Evolutionary conservation across 2,329 filamentous ascomycete genomes (phyloP), one percentile per base, ranked within the genome.

Genomic region (Fusarium falciforme): DNA sequence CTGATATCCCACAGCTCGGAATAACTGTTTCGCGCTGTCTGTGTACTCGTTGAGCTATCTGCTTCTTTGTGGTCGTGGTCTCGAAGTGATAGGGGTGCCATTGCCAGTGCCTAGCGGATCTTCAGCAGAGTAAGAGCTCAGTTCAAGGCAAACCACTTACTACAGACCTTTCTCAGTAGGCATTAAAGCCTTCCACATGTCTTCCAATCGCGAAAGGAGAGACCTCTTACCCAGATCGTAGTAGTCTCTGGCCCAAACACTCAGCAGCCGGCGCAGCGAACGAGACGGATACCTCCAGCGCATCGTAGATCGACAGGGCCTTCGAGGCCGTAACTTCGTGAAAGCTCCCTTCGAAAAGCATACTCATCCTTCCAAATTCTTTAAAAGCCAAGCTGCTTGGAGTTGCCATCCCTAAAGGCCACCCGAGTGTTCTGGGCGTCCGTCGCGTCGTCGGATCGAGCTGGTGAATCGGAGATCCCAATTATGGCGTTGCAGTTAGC

Each of bases 161-260:
- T 6, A 9, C 55, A 20, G 9, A 14, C 3, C 6, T 25, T 20
- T 10, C 9, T 17, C 12, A 4, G 7, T n/a, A 14, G 22, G 5
- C 2, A 5, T 2, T 9, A 29, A 3, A 36, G 5, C 2, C 10
- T n/a, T 6, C 2, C 1, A 11, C 6, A 20, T 7, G 14, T 27
- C 42, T 17, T 17, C 2, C 22, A 6, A 2, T 47, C 2, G 4
- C 22, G 9, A 6, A 27, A 25, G 5, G 3, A 1, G 7, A 25
- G 35, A 40, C 27, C n/a, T n/a, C 11, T 59, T 40, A 6, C 3
- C 4, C 20, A 40, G 5, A 14, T 12, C 17, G 27, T 14, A 17
- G 17, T 20, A 27, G 25, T n/a, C 55, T 20, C 20, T 6, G 5
- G 20, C 22, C 33, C 55, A 40, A 5, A 16, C 2, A n/a, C 11